Percentiles rank a stretch among this genome's conserved stretches.
Conservation (phyloP, 2,329 filamentous ascomycete genomes). For the Aquanectria penicillioides region DNA sequence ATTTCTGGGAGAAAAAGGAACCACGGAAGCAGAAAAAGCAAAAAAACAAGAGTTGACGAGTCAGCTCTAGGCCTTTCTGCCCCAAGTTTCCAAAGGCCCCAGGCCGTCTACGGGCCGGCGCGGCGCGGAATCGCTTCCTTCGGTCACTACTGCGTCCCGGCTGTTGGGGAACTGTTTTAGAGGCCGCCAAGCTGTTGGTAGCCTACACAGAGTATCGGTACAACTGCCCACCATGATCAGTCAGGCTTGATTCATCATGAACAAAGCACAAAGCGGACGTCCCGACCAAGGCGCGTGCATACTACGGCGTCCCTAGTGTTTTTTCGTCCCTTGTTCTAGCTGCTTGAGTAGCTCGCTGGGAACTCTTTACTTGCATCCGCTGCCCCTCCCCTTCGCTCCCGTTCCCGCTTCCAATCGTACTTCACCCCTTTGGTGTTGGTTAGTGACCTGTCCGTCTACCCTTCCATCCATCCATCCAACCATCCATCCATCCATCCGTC, state of each 20-base stretch:
- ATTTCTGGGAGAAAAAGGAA: conserved; percentile 27
- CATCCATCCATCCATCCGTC: too few species aligned
- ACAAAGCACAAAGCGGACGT: too few species aligned
- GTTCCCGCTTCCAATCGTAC: too few species aligned
- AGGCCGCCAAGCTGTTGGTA: too few species aligned
- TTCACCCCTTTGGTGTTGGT: too few species aligned
- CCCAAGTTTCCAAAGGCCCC: conserved; percentile 6
- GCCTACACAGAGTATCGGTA: too few species aligned
- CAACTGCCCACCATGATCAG: conserved; percentile 1
- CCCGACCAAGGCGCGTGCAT: too few species aligned
- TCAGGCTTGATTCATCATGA: too few species aligned
- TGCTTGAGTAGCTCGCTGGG: neutral
- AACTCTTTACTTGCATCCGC: neutral
- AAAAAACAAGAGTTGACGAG: conserved; percentile 29
- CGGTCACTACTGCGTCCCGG: neutral
- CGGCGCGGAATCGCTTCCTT: conserved; percentile 36
- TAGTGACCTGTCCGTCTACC: too few species aligned
- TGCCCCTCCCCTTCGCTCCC: neutral
- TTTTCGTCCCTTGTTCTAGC: conserved; percentile 2
- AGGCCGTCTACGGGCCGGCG: conserved; percentile 34
- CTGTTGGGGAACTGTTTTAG: conserved; percentile 1
- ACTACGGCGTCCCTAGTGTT: conserved; percentile 9
- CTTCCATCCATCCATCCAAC: too few species aligned
- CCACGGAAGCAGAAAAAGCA: conserved; percentile 12
- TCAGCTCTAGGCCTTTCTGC: conserved; percentile 27